Percentiles rank a stretch among this genome's conserved stretches.
Conservation (phyloP, 148 eudicot genomes). For the Vaccinium vitisidaea region DNA sequence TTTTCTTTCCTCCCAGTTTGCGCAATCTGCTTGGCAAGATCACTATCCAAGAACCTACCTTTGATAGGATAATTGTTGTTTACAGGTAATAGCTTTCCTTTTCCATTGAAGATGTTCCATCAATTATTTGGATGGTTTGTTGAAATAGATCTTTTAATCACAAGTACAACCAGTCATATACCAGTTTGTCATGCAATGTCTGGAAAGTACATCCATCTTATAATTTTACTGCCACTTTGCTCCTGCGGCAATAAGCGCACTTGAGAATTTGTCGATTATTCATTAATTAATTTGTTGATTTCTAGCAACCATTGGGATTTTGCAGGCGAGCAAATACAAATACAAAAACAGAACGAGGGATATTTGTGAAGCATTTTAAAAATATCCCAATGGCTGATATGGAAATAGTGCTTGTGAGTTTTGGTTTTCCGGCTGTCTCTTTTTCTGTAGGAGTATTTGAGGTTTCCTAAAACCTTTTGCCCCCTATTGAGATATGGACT, state of each 20-base stretch:
- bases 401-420: slow-evolving; percentile 88
- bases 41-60: slow-evolving; percentile 96
- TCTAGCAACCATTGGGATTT: background rate
- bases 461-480: background rate
- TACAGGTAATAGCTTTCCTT: slow-evolving; percentile 57
- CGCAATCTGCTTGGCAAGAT: slow-evolving; percentile 66
- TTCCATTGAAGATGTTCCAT: background rate
- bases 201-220: background rate
- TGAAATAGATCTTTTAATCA: background rate
- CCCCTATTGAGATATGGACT: background rate
- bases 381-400: slow-evolving; percentile 98
- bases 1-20: slow-evolving; percentile 23
- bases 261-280: background rate
- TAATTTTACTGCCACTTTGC: background rate
- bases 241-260: background rate
- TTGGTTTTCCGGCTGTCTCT: background rate
- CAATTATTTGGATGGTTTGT: slow-evolving; percentile 8
- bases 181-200: background rate
- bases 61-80: slow-evolving; percentile 93
- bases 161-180: background rate
- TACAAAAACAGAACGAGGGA: slow-evolving; percentile 66
- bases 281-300: background rate
- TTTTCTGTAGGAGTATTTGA: background rate
- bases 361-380: slow-evolving; percentile 88
- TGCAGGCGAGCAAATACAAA: slow-evolving; percentile 63